A percentile compares a stretch with the other conserved stretches of the same genome.
These are phyloP conservation scores for Puccinellia tenuiflora DNA, from an alignment of 176 grass and related monocot species.

Conservation along the genomic window DNA sequence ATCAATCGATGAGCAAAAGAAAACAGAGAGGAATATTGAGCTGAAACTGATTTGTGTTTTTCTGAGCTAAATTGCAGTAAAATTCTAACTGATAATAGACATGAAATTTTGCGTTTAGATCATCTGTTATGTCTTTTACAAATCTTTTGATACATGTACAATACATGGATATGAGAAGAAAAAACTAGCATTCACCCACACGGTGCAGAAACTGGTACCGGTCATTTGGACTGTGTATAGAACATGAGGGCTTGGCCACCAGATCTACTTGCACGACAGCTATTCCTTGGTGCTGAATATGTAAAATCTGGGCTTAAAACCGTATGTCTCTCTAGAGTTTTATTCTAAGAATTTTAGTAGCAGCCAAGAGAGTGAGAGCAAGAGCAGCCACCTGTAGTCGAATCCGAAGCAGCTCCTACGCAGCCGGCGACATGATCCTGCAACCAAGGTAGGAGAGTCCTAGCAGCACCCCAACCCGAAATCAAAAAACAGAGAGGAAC, in stretches of 20 bases:
- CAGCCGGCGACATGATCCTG: neutral
- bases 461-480: neutral
- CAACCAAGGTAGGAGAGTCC: neutral
- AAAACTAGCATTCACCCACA: too few species aligned
- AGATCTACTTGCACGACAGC: neutral
- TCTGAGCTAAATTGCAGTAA: too few species aligned
- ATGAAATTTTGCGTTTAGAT: too few species aligned
- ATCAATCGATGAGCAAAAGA: too few species aligned
- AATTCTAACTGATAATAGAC: too few species aligned
- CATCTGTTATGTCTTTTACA: too few species aligned
- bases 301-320: neutral
- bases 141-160: too few species aligned
- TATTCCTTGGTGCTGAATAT: too few species aligned
- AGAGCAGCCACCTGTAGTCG: neutral
- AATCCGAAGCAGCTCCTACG: neutral
- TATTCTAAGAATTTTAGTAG: neutral
- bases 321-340: neutral
- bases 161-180: too few species aligned
- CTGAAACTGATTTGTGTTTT: too few species aligned
- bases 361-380: neutral
- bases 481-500: neutral
- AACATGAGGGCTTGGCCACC: neutral
- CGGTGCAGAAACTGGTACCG: too few species aligned
- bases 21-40: too few species aligned
- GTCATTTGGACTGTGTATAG: neutral